Evolutionary conservation across 192 early-diverging fungal genomes (phyloP).

Genomic region (Fimicolochytrium jonesii): DNA sequence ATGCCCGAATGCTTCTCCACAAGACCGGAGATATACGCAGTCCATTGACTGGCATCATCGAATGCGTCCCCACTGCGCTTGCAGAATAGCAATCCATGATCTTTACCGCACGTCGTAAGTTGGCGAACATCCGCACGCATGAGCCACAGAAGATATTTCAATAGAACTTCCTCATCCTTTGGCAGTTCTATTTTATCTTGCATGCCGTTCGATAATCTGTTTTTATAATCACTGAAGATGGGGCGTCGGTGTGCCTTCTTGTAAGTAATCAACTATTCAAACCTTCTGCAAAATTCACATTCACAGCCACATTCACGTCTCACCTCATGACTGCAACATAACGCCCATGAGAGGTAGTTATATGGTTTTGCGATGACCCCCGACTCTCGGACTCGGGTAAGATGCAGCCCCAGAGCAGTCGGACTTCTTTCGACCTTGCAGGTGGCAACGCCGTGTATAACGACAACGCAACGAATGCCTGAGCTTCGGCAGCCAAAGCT

Average conservation of each 20-base stretch:
- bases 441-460: not conserved
- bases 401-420: not conserved
- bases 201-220: not conserved
- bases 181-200: conserved; percentile 7
- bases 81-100: conserved; percentile 15
- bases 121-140: not conserved
- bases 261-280: no score
- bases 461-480: not conserved
- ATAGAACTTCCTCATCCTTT: not conserved
- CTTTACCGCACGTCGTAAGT: not conserved
- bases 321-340: not conserved
- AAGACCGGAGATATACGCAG: not conserved
- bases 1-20: conserved; percentile 1
- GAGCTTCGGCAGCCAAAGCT: no score
- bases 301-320: no score
- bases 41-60: conserved; percentile 1
- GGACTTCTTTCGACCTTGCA: not conserved
- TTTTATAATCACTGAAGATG: conserved; percentile 15
- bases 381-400: not conserved
- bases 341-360: not conserved
- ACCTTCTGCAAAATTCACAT: no score
- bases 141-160: conserved; percentile 5
- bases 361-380: conserved; percentile 1
- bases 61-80: not conserved
- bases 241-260: no score